phyloP scores from a whole-genome alignment of 164 flowering plant species.

The Euptelea pleiosperma region DNA sequence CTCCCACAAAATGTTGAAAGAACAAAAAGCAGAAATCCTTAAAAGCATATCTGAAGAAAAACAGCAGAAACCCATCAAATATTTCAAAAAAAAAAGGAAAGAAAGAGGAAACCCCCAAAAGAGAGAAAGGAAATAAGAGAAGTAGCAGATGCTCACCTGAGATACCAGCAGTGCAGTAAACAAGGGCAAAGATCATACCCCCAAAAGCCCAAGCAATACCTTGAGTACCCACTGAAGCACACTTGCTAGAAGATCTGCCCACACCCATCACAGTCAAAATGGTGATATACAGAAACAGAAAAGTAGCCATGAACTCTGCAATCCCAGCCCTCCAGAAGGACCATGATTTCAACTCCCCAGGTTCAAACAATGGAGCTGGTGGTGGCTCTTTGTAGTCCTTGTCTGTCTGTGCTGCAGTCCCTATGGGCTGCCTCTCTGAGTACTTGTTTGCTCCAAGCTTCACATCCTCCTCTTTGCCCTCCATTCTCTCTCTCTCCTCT shows the following conservation, averaged over 20 bases:
- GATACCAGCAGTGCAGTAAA: slow-evolving; percentile 34
- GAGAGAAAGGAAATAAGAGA: background rate
- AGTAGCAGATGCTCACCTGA: slow-evolving; percentile 13
- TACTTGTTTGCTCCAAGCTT: slow-evolving; percentile 33
- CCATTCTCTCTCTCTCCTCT: slow-evolving; percentile 11
- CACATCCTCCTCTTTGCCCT: slow-evolving; percentile 32
- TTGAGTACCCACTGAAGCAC: slow-evolving; percentile 32
- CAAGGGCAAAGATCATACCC: slow-evolving; percentile 36
- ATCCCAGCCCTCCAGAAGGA: slow-evolving; percentile 34
- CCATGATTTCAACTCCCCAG: slow-evolving; percentile 29
- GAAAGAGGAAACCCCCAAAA: background rate
- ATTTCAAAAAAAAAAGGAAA: background rate
- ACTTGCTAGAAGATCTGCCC: slow-evolving; percentile 13
- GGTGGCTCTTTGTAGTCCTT: slow-evolving; percentile 34
- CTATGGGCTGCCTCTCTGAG: slow-evolving; percentile 28
- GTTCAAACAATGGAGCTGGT: slow-evolving; percentile 31
- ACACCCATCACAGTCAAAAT: slow-evolving; percentile 34
- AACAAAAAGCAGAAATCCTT: background rate
- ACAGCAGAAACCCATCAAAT: background rate
- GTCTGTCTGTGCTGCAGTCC: slow-evolving; percentile 31
- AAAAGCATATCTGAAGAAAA: too few species aligned
- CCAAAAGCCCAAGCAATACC: slow-evolving; percentile 39
- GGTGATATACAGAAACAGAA: slow-evolving; percentile 27
- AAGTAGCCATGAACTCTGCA: slow-evolving; percentile 34
- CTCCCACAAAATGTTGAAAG: background rate